Conservation (phyloP, 1,139 yeast species). For the Geotrichum fermentans region DNA sequence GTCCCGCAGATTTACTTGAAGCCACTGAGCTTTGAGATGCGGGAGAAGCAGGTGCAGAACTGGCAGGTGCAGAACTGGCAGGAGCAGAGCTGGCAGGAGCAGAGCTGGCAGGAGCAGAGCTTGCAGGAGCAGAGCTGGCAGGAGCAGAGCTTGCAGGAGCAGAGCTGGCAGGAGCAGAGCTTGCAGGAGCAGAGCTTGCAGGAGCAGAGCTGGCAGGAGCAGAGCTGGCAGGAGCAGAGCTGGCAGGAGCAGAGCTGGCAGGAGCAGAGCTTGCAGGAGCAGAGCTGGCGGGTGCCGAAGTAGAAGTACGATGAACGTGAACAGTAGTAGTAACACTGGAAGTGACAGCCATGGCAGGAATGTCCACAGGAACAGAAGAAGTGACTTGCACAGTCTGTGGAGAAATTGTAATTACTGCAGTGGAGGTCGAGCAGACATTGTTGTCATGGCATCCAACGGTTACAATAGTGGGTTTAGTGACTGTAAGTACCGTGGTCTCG, state of each 20-base stretch:
- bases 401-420: neutral
- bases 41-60: conserved; percentile 6
- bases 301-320: too few relatives aligned
- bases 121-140: neutral
- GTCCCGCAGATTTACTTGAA: too few relatives aligned
- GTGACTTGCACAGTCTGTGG: neutral
- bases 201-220: neutral
- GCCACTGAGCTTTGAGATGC: too few relatives aligned
- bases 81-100: conserved; percentile 25
- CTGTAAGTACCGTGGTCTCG: conserved; percentile 1
- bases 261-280: conserved; percentile 12
- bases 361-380: neutral
- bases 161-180: conserved; percentile 10
- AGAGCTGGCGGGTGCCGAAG: neutral
- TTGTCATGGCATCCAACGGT: conserved; percentile 6
- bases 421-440: neutral
- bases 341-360: neutral
- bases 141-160: conserved; percentile 13
- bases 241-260: conserved; percentile 18
- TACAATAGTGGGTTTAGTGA: neutral
- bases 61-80: conserved; percentile 10
- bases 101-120: neutral
- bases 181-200: neutral
- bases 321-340: neutral
- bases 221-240: conserved; percentile 8